Evolutionary conservation across 345 rosid genomes (phyloP), one percentile per base, ranked within the genome.

Genomic region (Pistacia atlantica): DNA sequence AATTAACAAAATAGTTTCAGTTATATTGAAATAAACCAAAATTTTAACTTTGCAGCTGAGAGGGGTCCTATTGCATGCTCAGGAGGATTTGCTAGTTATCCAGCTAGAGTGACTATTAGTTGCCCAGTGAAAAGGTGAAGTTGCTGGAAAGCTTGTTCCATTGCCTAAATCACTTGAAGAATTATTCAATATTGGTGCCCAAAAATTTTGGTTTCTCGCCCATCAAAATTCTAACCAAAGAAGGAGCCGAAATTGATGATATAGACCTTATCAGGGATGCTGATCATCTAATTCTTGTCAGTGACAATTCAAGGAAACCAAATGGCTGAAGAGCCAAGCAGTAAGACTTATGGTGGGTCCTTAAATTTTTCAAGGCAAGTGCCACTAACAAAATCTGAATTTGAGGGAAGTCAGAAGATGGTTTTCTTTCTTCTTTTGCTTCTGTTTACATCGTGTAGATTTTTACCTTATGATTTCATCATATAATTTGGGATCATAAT

Each of bases 111-210:
- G 73, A 87, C 79, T 1, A 81, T 93, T 33, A 90, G 87, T 68
- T 90, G 95, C 78, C 83, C 73, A 5, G 90, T 87, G 71, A 86
- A 66, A 66, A 64, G 83, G 87, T 65, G 85, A 81, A 71, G 75
- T 69, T 8, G 58, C 79, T 4, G 80, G 88, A 8, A 93, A 91
- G 85, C 76, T 93, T 54, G 78, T 90, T 76, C 48, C 73, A 12
- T 77, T 95, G 49, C 98, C 99, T 2, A 81, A 55, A n/a, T 80
- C 92, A 11, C 66, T 91, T 11, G 74, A 89, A 65, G 98, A 95
- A 72, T 78, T 95, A 6, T 74, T 93, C 14, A 77, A 85, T 1
- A 48, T 87, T n/a, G 92, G 96, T 42, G 80, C 80, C 5, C 67
- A 58, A 18, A 91, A 87, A 75, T 86, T 86, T 87, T 55, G 90